Evolutionary conservation across 129 eudicot species (phyloP), one percentile per base, ranked within the genome.

Genomic region (Chrysanthemum seticuspe): DNA sequence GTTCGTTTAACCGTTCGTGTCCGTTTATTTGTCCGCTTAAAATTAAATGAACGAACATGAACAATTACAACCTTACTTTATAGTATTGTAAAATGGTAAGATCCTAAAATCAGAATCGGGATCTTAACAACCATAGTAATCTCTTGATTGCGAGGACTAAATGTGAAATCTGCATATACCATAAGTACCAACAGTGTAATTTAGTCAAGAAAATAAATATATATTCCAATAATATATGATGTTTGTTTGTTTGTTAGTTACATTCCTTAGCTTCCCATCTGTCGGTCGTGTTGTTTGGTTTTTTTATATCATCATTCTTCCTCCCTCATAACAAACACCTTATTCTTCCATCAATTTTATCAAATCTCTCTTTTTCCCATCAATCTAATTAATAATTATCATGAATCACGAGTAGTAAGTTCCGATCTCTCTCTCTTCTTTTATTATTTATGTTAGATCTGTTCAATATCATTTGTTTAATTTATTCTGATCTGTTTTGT

Each of bases 391-490:
- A 0, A 6, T 5, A 1, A 63, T n/a, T 14, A 70, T 34, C 74
- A 70, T 71, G 75, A 71, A 71, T 71, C 36, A 71, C 29, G 75
- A 71, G 50, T 71, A 71, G 75, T 71, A 71, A 56, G 75, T 71
- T 65, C 64, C 65, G 54, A 56, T 71, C 65, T 71, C 65, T 56
- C 3, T 23, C 12, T 10, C 48, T 12, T 8, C 49, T 45, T 10
- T 19, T 21, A 9, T 47, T 3, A 16, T 47, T 47, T 47, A n/a
- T 7, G 6, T 47, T 62, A 63, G 78, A 74, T 74, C 70, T 73
- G 51, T 36, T 49, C 50, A 67, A 11, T 51, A 5, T 13, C 16
- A 40, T 56, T 29, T 29, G 6, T 40, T 0, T 57, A 9, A 61
- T 73, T 15, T 50, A 29, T 49, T 73, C 52, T 36, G 77, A 73